Evolutionary conservation across 2,329 filamentous ascomycete species (phyloP), one percentile per base, ranked within the genome.

Genomic region (Calycina herbarum): DNA sequence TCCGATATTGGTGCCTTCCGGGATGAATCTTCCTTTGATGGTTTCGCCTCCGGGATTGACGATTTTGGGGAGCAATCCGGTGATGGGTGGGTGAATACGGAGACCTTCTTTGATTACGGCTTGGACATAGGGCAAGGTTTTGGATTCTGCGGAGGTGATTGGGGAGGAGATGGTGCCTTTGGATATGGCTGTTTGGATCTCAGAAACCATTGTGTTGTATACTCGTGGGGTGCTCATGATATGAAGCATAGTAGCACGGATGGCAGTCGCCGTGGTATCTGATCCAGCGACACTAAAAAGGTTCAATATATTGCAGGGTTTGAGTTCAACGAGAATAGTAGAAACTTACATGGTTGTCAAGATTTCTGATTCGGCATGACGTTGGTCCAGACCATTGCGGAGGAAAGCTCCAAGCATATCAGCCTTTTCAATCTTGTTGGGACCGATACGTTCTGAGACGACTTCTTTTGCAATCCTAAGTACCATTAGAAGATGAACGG

Each of bases 221-320:
- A 70, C 60, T 17, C 33, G 64, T 15, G 65, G 70, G 17, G 66
- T 67, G 27, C 67, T 69, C 17, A 70, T 66, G 27, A 71, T 64
- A 42, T 64, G 62, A 8, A 69, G 60, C 6, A 70, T 45, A 5
- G 64, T 71, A 7, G 64, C 61, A 54, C 68, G 81, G 11, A 88
- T 80, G 1, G 81, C 80, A 0, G 83, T 84, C 0, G 86, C 83
- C 0, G 84, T 86, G 0, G 84, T 86, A 67, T 88, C 86, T 0
- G 83, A 84, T 4, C 86, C 86, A 4, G 85, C 85, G 5, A 85
- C 77, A 56, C 67, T 70, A 11, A 11, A 10, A 27, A 10, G 2
- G 5, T 24, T 51, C 17, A 57, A 2, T 57, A 33, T n/a, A 17
- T 57, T 13, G 27, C 54, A 15, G 5, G 13, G 2, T 33, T 20